Evolutionary conservation across 1,284 basidiomycete species (phyloP).

Genomic region (Ceratobasidium sp.): DNA sequence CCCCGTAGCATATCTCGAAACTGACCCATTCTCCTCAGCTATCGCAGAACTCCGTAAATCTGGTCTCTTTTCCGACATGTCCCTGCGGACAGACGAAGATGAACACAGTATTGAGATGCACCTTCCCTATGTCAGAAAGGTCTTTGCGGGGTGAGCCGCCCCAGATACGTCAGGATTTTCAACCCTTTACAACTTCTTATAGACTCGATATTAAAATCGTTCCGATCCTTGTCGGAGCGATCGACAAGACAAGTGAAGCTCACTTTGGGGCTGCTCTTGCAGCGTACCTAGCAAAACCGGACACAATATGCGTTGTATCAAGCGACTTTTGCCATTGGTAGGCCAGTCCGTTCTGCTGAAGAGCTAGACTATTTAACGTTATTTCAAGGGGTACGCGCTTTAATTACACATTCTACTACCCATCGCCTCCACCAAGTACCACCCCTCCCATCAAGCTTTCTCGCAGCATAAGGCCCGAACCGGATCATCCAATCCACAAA

Average conservation of each 20-base stretch:
- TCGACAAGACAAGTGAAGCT: constrained; percentile 71
- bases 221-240: constrained; percentile 91
- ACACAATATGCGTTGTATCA: constrained; percentile 91
- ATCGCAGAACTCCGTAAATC: constrained; percentile 76
- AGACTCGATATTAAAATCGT: constrained; percentile 85
- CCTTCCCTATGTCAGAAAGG: constrained; percentile 89
- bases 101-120: constrained; percentile 99
- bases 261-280: constrained; percentile 79
- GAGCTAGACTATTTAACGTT: constrained; percentile 30
- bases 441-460: constrained; percentile 33
- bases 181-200: constrained; percentile 4
- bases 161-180: background rate
- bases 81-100: constrained; percentile 80
- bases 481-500: constrained; percentile 67
- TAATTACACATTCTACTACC: constrained; percentile 91
- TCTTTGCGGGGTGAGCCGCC: constrained; percentile 78
- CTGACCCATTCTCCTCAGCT: constrained; percentile 55
- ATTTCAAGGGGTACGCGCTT: constrained; percentile 85
- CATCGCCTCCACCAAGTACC: constrained; percentile 67
- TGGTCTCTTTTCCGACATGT: constrained; percentile 80
- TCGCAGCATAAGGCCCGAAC: constrained; percentile 50
- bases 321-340: constrained; percentile 99
- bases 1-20: background rate
- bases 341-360: constrained; percentile 50
- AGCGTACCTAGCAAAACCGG: constrained; percentile 79